These are phyloP conservation scores for Petunia secreta DNA, from an alignment of 257 asterid genomes.

Conservation along the genomic window DNA sequence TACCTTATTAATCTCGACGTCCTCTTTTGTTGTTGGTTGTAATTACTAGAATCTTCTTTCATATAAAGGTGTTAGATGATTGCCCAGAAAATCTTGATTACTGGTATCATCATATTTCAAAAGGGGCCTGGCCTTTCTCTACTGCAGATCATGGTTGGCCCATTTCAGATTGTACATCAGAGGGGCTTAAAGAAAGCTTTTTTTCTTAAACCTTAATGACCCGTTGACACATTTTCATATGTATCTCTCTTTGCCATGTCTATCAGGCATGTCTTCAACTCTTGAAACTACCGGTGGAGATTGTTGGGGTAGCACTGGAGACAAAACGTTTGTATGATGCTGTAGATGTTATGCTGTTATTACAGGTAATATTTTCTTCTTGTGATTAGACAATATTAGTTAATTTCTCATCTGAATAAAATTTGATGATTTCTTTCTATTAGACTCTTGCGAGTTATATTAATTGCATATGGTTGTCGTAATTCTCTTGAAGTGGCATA, in stretches of 20 bases:
- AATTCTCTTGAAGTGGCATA: neutral
- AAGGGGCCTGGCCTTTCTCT: constrained; percentile 99
- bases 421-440: neutral
- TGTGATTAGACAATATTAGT: constrained; percentile 2
- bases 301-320: constrained; percentile 72
- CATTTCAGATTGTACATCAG: constrained; percentile 96
- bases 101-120: constrained; percentile 97
- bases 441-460: neutral
- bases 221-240: neutral
- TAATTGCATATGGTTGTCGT: neutral
- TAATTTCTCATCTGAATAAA: neutral
- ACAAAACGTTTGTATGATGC: constrained; percentile 70
- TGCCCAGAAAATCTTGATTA: constrained; percentile 75
- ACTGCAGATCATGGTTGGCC: constrained; percentile 99
- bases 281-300: constrained; percentile 67
- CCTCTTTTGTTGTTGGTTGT: constrained; percentile 19
- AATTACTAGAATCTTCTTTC: constrained; percentile 29
- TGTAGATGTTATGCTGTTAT: constrained; percentile 81
- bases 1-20: neutral
- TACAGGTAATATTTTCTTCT: constrained; percentile 57
- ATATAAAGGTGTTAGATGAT: constrained; percentile 73
- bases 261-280: constrained; percentile 66
- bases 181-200: constrained; percentile 78
- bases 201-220: neutral
- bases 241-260: neutral